phyloP scores from a whole-genome alignment of 2,329 filamentous ascomycete species.

The Metarhizium sp. region DNA sequence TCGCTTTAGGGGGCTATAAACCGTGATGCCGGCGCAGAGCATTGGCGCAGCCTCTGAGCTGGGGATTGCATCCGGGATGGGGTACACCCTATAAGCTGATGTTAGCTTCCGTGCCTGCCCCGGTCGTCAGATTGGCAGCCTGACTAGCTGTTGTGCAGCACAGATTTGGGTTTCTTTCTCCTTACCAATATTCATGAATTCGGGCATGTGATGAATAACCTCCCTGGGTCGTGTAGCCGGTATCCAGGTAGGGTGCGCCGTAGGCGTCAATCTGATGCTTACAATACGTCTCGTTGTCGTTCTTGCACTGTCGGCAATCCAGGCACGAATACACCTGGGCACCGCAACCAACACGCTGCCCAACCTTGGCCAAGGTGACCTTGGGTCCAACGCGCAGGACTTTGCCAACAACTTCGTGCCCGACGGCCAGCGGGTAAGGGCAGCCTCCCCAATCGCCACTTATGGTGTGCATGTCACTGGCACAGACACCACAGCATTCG shows the following conservation, averaged over 20 bases:
- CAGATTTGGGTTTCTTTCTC: no score
- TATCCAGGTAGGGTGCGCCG: conserved; percentile 37
- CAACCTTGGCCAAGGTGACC: no score
- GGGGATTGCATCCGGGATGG: no score
- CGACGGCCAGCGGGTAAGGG: conserved; percentile 55
- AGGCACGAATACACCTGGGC: conserved; percentile 48
- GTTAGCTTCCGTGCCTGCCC: no score
- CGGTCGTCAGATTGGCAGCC: no score
- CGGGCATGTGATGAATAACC: conserved; percentile 32
- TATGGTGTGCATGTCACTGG: conserved; percentile 63
- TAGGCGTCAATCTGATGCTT: conserved; percentile 37
- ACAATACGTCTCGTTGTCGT: conserved; percentile 32
- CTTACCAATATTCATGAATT: no score
- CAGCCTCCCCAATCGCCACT: conserved; percentile 58
- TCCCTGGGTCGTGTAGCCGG: conserved; percentile 49
- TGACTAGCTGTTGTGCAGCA: no score
- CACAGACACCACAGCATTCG: conserved; percentile 52
- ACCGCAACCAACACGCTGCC: conserved; percentile 35
- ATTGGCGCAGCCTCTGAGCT: no score
- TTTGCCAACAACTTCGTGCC: conserved; percentile 42
- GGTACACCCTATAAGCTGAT: no score
- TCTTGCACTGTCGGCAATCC: conserved; percentile 29
- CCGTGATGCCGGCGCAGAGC: no score
- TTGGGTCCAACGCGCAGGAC: no score
- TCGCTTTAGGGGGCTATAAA: no score